Conservation (phyloP, 176 grass and related monocot species). For the Pontederia paniculata region DNA sequence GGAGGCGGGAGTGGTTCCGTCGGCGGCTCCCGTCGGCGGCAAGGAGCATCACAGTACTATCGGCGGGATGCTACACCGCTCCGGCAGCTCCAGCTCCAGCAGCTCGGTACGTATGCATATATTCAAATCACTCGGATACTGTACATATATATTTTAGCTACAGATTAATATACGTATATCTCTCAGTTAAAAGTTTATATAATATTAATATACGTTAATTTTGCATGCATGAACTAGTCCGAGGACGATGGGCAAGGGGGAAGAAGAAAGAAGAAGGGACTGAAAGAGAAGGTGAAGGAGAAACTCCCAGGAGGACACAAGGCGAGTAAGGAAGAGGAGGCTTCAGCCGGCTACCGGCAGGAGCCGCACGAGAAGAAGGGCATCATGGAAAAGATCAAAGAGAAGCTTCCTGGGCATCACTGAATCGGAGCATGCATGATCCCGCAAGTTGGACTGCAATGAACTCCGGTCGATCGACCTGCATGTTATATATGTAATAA, state of each 20-base stretch:
- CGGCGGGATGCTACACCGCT: slow-evolving; percentile 32
- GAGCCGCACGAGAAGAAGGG: slow-evolving; percentile 65
- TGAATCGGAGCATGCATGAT: background rate
- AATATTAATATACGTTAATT: background rate
- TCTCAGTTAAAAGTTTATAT: background rate
- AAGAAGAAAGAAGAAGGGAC: slow-evolving; percentile 65
- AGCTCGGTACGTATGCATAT: slow-evolving; percentile 35
- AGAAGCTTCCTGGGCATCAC: slow-evolving; percentile 68
- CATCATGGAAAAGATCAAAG: slow-evolving; percentile 71
- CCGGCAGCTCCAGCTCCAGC: slow-evolving; percentile 53
- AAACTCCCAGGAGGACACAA: slow-evolving; percentile 57
- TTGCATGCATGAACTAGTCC: slow-evolving; percentile 10
- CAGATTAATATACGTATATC: background rate
- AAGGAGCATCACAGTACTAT: slow-evolving; percentile 26
- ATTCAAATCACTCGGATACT: background rate
- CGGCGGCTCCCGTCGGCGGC: slow-evolving; percentile 14
- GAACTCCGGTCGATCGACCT: too few species aligned
- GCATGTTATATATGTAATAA: too few species aligned
- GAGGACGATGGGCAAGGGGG: slow-evolving; percentile 60
- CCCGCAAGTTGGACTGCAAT: too few species aligned
- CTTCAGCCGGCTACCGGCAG: slow-evolving; percentile 1
- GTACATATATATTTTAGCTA: background rate
- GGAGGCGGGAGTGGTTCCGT: slow-evolving; percentile 3
- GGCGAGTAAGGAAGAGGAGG: slow-evolving; percentile 19
- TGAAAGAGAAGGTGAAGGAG: slow-evolving; percentile 79